Base-by-base conservation (phyloP, 1,139 yeast species). In the Diutina pseudorugosa region DNA sequence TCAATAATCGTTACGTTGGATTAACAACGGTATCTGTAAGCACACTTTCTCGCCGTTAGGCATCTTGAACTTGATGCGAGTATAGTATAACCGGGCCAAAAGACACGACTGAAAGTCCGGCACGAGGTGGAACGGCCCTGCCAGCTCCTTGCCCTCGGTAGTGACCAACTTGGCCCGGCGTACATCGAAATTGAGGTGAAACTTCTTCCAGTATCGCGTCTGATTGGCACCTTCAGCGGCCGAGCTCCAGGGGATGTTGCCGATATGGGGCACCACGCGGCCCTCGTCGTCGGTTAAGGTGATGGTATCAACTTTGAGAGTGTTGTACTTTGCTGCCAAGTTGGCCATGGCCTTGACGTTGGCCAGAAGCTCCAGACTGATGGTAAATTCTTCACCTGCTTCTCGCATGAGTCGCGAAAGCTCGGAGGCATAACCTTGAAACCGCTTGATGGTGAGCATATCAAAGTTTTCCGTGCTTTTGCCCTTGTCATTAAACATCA, bases 101-200 rank as follows among this genome's bases (percentile, higher is more conserved):
- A 65, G 61, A 55, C 76, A 72, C 9, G 59, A 57, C 58, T 72
- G 76, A 58, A 72, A 72, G 51, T 69, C 73, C 0, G 77, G 77
- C 4, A 70, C 62, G 27, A 72, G 59, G 50, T 69, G 65, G 52
- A 68, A 66, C 36, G 36, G 36, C 36, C 36, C 36, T 30, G 36
- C 36, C 36, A 30, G 36, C n/a, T 30, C 36, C 47, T 43, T 23
- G 9, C 25, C 33, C 9, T 25, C n/a, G 25, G 47, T 9, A 2
- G 6, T 14, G 30, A 23, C 33, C 47, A 43, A 43, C 8, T 21
- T 12, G 11, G 47, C 47, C 7, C n/a, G 14, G 23, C 47, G 23
- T 3, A 43, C 33, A 14, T 43, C 47, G 19, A 43, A 23, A 14
- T 43, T 23, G 19, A 43, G 18, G 16, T 12, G n/a, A 8, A 43